Base-by-base conservation (phyloP, 495 filamentous ascomycete genomes). In the Daldinia vernicosa region DNA sequence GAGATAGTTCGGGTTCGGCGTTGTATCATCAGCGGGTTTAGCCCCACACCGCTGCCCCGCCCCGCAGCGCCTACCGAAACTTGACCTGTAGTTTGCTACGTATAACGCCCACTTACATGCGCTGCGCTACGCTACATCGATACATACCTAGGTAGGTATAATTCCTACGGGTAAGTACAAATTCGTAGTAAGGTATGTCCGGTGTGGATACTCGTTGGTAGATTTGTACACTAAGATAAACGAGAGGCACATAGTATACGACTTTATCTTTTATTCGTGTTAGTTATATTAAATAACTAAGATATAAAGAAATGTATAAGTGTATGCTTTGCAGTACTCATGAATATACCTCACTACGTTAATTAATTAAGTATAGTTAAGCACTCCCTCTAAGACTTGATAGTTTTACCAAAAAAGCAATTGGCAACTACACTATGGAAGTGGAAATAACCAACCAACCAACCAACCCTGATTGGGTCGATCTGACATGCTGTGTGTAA, bases 41-140 rank as follows among this genome's bases (percentile, higher is more conserved):
- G 47, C 14, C 57, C 68, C 63, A 65, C 68, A 9, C 24, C 37
- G 24, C 30, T 0, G 47, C 14, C 57, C 68, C 63, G 60, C 68
- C 17, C 24, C 37, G 24, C 30, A 58, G 68, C 68, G 62, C 63
- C 47, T 71, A 71, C 63, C 69, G 69, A 71, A 71, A 71, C 63
- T 52, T 63, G 59, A 14, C 35, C 47, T 62, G 37, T 37, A 39
- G 5, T 35, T 26, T n/a, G 11, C 39, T 54, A 33, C 30, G 5
- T 54, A 32, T 28, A 11, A 40, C 32, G 35, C 19, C n/a, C 50
- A 26, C 26, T 52, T 24, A 28, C 6, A 47, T 47, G 28, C 22
- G 51, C n/a, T 53, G 27, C 51, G 51, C 8, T 40, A 45, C 24
- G n/a, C 56, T 12, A 60, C 26, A 47, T 26, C 9, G 27, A 19